phyloP scores from a whole-genome alignment of 2,329 filamentous ascomycete species.

The Hawksworthiomyces lignivorus region DNA sequence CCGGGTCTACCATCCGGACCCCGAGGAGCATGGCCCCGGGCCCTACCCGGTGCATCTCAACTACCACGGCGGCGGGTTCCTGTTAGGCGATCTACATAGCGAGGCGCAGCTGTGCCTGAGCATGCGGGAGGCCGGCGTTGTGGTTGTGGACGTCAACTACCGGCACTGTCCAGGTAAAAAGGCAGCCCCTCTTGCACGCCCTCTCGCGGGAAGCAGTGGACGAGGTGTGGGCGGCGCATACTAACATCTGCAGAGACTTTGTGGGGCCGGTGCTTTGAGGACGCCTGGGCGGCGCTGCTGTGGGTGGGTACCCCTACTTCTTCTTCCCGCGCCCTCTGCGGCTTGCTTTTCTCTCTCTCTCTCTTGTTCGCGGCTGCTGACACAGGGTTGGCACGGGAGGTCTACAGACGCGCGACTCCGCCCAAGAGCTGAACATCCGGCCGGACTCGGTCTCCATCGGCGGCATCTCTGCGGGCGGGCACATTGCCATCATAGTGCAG shows the following conservation, averaged over 20 bases:
- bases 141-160: conserved; percentile 32
- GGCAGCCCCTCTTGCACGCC: too few species aligned
- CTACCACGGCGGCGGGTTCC: conserved; percentile 28
- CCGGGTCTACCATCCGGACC: conserved; percentile 11
- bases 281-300: conserved; percentile 27
- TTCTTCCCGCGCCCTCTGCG: too few species aligned
- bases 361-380: too few species aligned
- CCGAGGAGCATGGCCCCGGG: conserved; percentile 2
- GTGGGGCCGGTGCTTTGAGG: conserved; percentile 29
- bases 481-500: conserved; percentile 28
- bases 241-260: conserved; percentile 26
- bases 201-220: too few species aligned
- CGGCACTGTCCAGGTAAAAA: conserved; percentile 31
- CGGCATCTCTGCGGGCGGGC: conserved; percentile 38
- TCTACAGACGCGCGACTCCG: conserved; percentile 20
- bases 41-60: conserved; percentile 14
- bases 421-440: conserved; percentile 22
- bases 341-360: neutral
- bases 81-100: conserved; percentile 25
- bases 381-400: too few species aligned
- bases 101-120: conserved; percentile 27
- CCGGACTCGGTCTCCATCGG: conserved; percentile 28
- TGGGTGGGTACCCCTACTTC: conserved; percentile 23
- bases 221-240: too few species aligned
- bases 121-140: conserved; percentile 30